phyloP scores from a whole-genome alignment of 495 filamentous ascomycete species.

The Glarea lozoyensis region DNA sequence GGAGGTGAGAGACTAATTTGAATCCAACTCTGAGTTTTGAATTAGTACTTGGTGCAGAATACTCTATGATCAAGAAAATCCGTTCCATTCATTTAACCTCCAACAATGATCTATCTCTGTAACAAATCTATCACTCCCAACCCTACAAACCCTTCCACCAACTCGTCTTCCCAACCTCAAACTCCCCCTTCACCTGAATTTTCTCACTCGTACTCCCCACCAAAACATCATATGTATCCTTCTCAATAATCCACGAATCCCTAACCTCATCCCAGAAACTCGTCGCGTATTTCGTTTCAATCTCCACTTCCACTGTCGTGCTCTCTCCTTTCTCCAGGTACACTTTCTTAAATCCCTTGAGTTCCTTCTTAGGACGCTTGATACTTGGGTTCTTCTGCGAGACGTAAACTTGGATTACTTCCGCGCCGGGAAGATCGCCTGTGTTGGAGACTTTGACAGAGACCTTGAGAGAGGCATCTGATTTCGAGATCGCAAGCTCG shows the following conservation, averaged over 20 bases:
- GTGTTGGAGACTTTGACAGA: slow-evolving; percentile 61
- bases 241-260: slow-evolving; percentile 56
- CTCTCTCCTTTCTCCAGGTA: slow-evolving; percentile 58
- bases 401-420: slow-evolving; percentile 75
- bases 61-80: no score
- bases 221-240: slow-evolving; percentile 51
- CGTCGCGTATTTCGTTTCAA: slow-evolving; percentile 50
- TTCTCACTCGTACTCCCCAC: slow-evolving; percentile 42
- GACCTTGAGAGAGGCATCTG: slow-evolving; percentile 47
- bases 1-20: no score
- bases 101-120: no score
- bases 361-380: slow-evolving; percentile 59
- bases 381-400: slow-evolving; percentile 30
- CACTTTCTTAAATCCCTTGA: slow-evolving; percentile 76
- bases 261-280: slow-evolving; percentile 66
- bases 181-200: slow-evolving; percentile 33
- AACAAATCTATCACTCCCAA: no score
- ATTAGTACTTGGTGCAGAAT: no score
- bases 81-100: no score
- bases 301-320: slow-evolving; percentile 38
- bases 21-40: no score
- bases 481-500: slow-evolving; percentile 34
- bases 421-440: slow-evolving; percentile 53
- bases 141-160: slow-evolving; percentile 44
- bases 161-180: slow-evolving; percentile 45